These are phyloP conservation scores for Funneliformis mosseae DNA, from an alignment of 192 early-diverging fungal species.

Conservation along the genomic window DNA sequence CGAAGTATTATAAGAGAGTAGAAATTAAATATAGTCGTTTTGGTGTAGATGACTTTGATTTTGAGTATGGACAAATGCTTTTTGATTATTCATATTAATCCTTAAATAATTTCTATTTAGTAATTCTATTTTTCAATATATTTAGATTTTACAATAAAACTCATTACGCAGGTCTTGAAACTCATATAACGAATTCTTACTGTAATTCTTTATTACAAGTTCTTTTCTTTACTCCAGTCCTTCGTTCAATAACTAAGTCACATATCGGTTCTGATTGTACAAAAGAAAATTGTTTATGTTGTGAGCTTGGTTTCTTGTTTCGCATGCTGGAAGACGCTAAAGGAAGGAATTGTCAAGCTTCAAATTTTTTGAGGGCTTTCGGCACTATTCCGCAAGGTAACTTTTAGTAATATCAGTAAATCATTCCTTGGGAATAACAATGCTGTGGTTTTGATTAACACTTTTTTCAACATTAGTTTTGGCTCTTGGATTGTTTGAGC, in stretches of 20 bases:
- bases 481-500: conserved; percentile 87
- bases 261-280: conserved; percentile 73
- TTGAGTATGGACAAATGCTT: conserved; percentile 57
- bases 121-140: not conserved
- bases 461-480: conserved; percentile 51
- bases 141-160: conserved; percentile 87
- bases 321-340: conserved; percentile 86
- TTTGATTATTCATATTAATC: not conserved
- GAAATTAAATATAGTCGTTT: conserved; percentile 92
- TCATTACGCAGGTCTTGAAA: conserved; percentile 85
- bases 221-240: conserved; percentile 68
- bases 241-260: conserved; percentile 69
- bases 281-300: conserved; percentile 80
- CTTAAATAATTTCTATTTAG: not conserved
- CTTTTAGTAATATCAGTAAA: not conserved
- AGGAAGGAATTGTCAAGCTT: conserved; percentile 95
- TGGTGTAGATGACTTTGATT: conserved; percentile 99
- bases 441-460: not conserved
- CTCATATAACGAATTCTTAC: conserved; percentile 87
- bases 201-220: conserved; percentile 89
- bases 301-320: conserved; percentile 93
- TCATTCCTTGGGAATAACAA: not conserved
- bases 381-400: conserved; percentile 81
- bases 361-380: conserved; percentile 87
- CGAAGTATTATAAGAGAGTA: conserved; percentile 72